Conservation (phyloP, 257 asterid species). For the Striga asiatica region DNA sequence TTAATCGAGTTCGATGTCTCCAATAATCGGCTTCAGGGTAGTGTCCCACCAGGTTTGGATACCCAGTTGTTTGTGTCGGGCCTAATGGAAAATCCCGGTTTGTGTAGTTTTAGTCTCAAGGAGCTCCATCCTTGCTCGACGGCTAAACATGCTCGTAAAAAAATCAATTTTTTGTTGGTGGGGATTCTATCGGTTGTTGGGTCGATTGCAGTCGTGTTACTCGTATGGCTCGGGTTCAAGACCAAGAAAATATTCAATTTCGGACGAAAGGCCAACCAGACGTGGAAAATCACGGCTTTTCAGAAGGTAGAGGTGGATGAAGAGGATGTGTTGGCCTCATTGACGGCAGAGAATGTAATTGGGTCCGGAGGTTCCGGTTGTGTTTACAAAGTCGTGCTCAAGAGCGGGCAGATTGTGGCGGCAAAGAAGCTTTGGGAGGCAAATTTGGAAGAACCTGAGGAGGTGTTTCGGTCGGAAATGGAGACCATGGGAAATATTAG, state of each 20-base stretch:
- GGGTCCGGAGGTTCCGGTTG: slow-evolving; percentile 81
- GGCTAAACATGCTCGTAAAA: slow-evolving; percentile 22
- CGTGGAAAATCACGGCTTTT: slow-evolving; percentile 64
- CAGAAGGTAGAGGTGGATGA: slow-evolving; percentile 44
- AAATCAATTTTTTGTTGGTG: slow-evolving; percentile 31
- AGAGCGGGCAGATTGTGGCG: slow-evolving; percentile 48
- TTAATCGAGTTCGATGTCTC: slow-evolving; percentile 60
- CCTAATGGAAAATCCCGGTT: slow-evolving; percentile 49
- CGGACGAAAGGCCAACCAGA: slow-evolving; percentile 15
- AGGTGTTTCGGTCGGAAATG: slow-evolving; percentile 41
- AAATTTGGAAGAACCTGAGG: slow-evolving; percentile 34
- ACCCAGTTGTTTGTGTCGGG: slow-evolving; percentile 30
- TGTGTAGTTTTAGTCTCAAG: slow-evolving; percentile 53
- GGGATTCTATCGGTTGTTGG: slow-evolving; percentile 45
- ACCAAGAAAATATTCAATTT: slow-evolving; percentile 23
- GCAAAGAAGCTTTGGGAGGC: slow-evolving; percentile 75
- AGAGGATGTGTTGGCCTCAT: slow-evolving; percentile 38
- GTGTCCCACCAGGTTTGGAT: slow-evolving; percentile 50
- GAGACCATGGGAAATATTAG: slow-evolving; percentile 49
- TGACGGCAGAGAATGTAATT: slow-evolving; percentile 46
- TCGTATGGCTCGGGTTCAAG: slow-evolving; percentile 46
- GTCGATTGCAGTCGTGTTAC: slow-evolving; percentile 28
- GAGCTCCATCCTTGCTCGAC: slow-evolving; percentile 45
- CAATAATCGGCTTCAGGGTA: slow-evolving; percentile 63
- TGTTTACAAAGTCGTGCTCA: slow-evolving; percentile 52